Evolutionary conservation across 768 basidiomycete genomes (phyloP), one percentile per base, ranked within the genome.

Genomic region (Kwoniella sp.): DNA sequence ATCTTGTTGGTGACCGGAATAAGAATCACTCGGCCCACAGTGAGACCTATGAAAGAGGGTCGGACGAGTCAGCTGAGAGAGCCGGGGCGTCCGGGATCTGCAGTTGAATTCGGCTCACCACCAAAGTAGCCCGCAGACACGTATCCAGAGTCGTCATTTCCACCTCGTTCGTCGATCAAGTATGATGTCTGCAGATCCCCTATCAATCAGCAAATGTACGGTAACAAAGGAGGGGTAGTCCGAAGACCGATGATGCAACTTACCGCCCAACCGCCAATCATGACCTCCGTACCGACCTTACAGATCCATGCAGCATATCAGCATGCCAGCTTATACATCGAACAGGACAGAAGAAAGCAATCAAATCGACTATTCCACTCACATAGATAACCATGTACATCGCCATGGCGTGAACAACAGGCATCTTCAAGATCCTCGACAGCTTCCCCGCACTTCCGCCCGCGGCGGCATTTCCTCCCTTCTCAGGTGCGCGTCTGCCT

Each of bases 21-120:
- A 8, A 87, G 80, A 1, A 80, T 74, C 6, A 88, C 77, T 25
- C 87, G 82, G 0, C 87, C 86, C 4, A 85, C 60, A 0, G 84
- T 85, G 15, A 87, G 70, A 17, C 70, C 69, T 71, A 50, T 9
- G 40, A 25, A 33, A 2, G 44, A n/a, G 33, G 17, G 12, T 37
- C 37, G 55, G 27, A 17, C 7, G 10, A 19, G n/a, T 29, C 36
- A n/a, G n/a, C n/a, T n/a, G n/a, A n/a, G n/a, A n/a, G n/a, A n/a
- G n/a, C n/a, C n/a, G n/a, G n/a, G n/a, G n/a, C n/a, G n/a, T n/a
- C n/a, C n/a, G n/a, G n/a, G n/a, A n/a, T n/a, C n/a, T n/a, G 51
- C 44, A 59, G 13, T 8, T 15, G 13, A 6, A 25, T 17, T 37
- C 7, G 7, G 44, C 68, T 52, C 27, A 69, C 81, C 80, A 9